These are phyloP conservation scores for Phragmites australis DNA, from an alignment of 176 grass and related monocot species.

Conservation along the genomic window DNA sequence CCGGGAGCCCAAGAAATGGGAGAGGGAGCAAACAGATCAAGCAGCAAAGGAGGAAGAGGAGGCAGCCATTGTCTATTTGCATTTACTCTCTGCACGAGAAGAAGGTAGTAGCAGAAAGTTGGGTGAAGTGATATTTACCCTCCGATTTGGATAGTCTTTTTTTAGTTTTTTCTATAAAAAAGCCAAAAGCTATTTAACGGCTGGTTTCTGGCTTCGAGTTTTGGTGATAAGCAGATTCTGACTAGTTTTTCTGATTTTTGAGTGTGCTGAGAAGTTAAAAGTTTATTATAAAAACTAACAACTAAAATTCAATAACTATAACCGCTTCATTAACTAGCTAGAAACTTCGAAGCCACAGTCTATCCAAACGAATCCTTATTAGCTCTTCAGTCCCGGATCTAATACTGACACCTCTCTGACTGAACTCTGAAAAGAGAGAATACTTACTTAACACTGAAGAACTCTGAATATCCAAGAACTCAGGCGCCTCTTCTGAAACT, in stretches of 20 bases:
- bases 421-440: not conserved
- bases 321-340: too few relatives aligned
- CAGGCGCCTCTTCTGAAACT: conserved; percentile 29
- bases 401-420: not conserved
- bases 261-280: too few relatives aligned
- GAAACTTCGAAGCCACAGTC: too few relatives aligned
- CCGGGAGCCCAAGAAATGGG: not conserved
- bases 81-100: conserved; percentile 53
- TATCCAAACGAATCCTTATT: too few relatives aligned
- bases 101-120: conserved; percentile 7
- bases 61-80: conserved; percentile 9
- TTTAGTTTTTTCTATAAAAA: too few relatives aligned
- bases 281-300: too few relatives aligned
- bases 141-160: too few relatives aligned
- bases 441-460: not conserved
- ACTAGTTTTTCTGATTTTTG: too few relatives aligned
- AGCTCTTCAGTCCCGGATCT: not conserved
- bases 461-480: conserved; percentile 6
- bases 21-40: not conserved
- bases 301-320: too few relatives aligned
- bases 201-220: too few relatives aligned
- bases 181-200: too few relatives aligned
- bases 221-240: too few relatives aligned
- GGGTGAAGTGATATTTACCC: conserved; percentile 9
- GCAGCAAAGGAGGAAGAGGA: not conserved